These are phyloP conservation scores for Fusarium tricinctum DNA, from an alignment of 2,329 filamentous ascomycete species.

Conservation along the genomic window DNA sequence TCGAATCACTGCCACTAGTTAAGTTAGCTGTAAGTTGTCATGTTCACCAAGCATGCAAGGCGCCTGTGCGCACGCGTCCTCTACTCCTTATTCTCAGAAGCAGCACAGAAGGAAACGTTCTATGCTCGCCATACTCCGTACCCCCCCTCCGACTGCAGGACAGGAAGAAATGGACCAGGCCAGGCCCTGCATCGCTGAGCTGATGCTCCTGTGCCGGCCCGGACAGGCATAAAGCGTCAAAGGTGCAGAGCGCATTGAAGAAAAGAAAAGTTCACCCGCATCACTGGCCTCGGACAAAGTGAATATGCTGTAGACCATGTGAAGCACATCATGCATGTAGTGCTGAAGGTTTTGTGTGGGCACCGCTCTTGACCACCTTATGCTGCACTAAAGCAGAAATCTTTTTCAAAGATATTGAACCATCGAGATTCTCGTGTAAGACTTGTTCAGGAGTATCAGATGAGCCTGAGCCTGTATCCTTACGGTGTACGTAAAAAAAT, in stretches of 20 bases:
- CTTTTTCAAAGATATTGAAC: neutral
- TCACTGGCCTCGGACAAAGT: constrained; percentile 9
- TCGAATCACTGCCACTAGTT: neutral
- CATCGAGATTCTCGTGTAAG: neutral
- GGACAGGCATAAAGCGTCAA: constrained; percentile 17
- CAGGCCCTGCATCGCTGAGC: constrained; percentile 31
- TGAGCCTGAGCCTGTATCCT: neutral
- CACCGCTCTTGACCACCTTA: neutral
- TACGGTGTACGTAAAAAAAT: constrained; percentile 25
- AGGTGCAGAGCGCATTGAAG: constrained; percentile 6
- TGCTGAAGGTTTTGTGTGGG: constrained; percentile 24
- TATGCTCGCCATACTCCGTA: constrained; percentile 28
- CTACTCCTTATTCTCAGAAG: constrained; percentile 17
- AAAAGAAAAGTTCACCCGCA: constrained; percentile 12
- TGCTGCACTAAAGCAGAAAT: neutral
- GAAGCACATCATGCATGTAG: neutral
- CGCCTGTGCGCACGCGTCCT: constrained; percentile 5
- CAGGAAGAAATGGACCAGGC: constrained; percentile 33
- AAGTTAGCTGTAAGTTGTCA: constrained; percentile 6
- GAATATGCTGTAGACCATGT: neutral
- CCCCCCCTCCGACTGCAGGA: constrained; percentile 25
- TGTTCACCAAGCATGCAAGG: constrained; percentile 2
- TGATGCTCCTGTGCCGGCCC: constrained; percentile 37
- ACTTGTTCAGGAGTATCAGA: neutral
- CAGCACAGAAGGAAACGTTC: constrained; percentile 23